Percentiles rank a stretch among this genome's conserved stretches.
Evolutionary conservation across 306 rosid genomes (phyloP).

Genomic region (Fragaria vesca): DNA sequence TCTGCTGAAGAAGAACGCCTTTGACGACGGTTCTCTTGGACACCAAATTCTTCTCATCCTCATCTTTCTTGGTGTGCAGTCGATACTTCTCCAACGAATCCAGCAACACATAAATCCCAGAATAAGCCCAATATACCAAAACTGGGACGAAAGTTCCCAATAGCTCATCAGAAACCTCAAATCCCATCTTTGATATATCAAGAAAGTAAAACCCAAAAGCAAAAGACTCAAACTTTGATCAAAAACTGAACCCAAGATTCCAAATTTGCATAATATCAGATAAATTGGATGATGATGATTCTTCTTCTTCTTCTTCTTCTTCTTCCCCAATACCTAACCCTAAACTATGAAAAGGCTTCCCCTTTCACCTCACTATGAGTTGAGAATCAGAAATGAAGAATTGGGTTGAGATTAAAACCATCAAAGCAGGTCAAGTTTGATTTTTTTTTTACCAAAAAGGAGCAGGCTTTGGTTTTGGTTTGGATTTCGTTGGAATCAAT

Average conservation of each 20-base stretch:
- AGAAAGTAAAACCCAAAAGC: conserved; percentile 12
- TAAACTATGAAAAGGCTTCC: conserved; percentile 4
- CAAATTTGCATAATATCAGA: conserved; percentile 19
- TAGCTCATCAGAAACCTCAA: conserved; percentile 78
- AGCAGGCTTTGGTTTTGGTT: background rate
- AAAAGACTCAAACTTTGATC: background rate
- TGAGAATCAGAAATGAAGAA: background rate
- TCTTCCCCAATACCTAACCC: conserved; percentile 1
- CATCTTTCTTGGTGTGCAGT: conserved; percentile 73
- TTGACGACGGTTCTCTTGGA: conserved; percentile 67
- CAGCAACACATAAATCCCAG: conserved; percentile 68
- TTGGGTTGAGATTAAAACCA: background rate
- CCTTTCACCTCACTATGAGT: conserved; percentile 6
- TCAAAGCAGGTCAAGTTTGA: background rate
- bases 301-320: background rate
- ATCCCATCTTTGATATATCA: conserved; percentile 45
- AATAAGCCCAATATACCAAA: conserved; percentile 75
- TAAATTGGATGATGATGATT: background rate
- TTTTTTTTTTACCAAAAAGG: background rate
- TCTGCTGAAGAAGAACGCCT: conserved; percentile 88
- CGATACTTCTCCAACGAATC: conserved; percentile 71
- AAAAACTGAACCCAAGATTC: conserved; percentile 15
- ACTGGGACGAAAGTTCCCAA: conserved; percentile 87
- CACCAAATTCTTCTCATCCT: conserved; percentile 92
- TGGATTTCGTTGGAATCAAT: background rate